Evolutionary conservation across 257 asterid species (phyloP), one percentile per base, ranked within the genome.

Genomic region (Gentiana dahurica): DNA sequence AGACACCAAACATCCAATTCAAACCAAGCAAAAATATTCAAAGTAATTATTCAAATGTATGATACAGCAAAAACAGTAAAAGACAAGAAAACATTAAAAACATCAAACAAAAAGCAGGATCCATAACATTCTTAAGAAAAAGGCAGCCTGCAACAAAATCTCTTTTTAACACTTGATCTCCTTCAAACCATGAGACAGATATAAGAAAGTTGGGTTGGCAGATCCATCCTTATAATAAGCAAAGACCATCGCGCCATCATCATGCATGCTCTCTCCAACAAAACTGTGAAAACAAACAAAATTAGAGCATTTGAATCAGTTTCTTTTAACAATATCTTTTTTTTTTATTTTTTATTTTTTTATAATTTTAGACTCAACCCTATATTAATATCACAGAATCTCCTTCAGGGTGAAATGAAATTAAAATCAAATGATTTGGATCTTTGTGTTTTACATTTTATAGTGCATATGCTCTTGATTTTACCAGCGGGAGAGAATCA

Each of bases 201-300:
- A 89, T 65, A 89, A 53, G 79, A 89, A 89, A 12, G 97, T 89
- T 4, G 97, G 94, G 61, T 89, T 84, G 7, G 74, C 49, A 1
- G 97, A 77, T 7, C 93, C 95, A 0, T 89, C 97, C 75, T 82
- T 82, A 82, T 86, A 86, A 77, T 86, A 89, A 3, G 95, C 95
- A 12, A 89, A 80, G 47, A 89, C 97, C 53, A 86, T 7, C 36
- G 79, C 59, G 73, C 77, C 11, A 7, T 86, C 95, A 2, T 89
- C 97, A 0, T 8, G 50, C 97, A 89, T 86, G 85, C 95, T 73
- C 77, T 89, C 95, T 34, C 97, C 97, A 34, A 89, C 96, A n/a
- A 82, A 89, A 54, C 97, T 89, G 60, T 64, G 68, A 7, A 2
- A 36, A 36, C 24, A 8, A 39, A 45, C 34, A 53, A 4, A 5